Percentiles rank a stretch among this genome's conserved stretches.
Conservation (phyloP, 345 rosid genomes). For the Boechera divaricarpa region DNA sequence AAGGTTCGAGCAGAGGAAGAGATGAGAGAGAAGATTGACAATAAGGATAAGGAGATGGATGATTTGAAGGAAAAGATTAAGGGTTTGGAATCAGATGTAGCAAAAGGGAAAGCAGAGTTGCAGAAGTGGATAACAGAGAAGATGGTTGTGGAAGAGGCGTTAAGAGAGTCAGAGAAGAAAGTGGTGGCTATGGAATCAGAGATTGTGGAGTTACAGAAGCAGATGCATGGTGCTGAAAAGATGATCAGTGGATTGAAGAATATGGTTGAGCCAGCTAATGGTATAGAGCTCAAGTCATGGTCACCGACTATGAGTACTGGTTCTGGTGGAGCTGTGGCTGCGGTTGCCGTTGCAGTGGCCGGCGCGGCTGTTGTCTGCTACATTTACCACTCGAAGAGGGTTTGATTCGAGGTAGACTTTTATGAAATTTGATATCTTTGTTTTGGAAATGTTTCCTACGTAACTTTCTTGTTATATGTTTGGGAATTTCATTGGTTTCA, state of each 20-base stretch:
- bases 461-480: conserved; percentile 29
- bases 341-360: conserved; percentile 52
- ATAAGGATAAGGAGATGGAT: conserved; percentile 56
- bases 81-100: conserved; percentile 50
- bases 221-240: conserved; percentile 54
- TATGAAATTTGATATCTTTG: conserved; percentile 9
- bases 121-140: conserved; percentile 49
- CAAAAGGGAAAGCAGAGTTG: conserved; percentile 44
- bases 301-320: conserved; percentile 42
- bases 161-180: conserved; percentile 52
- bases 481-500: conserved; percentile 28
- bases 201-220: conserved; percentile 50
- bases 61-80: conserved; percentile 50
- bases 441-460: background rate
- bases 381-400: conserved; percentile 52
- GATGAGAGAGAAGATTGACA: conserved; percentile 57
- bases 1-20: conserved; percentile 66
- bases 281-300: conserved; percentile 45
- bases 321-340: conserved; percentile 57
- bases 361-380: conserved; percentile 57
- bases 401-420: conserved; percentile 42
- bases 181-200: conserved; percentile 47
- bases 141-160: conserved; percentile 43
- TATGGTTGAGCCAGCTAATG: conserved; percentile 50
- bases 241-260: conserved; percentile 56